Percentiles rank a stretch among this genome's conserved stretches.
phyloP scores from a whole-genome alignment of 176 grass and related monocot genomes.

The Elaeis guineensis region DNA sequence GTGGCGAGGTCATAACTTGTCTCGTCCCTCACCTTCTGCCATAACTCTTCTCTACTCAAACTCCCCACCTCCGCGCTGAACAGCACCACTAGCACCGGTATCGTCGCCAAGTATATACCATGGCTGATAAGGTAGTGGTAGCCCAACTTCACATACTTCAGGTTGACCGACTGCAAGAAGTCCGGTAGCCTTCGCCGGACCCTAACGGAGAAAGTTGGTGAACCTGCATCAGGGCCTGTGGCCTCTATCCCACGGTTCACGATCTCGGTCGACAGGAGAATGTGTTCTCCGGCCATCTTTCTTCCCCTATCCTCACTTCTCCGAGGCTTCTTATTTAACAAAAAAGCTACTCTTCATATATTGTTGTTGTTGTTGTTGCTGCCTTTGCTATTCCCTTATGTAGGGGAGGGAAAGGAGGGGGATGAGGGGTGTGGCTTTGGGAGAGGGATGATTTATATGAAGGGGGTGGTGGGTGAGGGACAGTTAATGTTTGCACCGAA shows the following conservation, averaged over 20 bases:
- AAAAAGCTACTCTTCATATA: no score
- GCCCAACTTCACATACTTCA: slow-evolving; percentile 86
- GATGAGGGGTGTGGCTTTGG: no score
- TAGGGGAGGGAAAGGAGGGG: not conserved
- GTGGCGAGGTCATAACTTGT: slow-evolving; percentile 92
- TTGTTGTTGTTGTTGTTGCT: no score
- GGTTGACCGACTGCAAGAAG: slow-evolving; percentile 96
- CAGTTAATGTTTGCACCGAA: slow-evolving; percentile 53
- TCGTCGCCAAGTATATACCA: slow-evolving; percentile 81
- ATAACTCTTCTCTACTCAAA: slow-evolving; percentile 78
- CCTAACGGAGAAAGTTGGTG: slow-evolving; percentile 82
- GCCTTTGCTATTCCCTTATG: no score
- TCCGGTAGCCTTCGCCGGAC: slow-evolving; percentile 87
- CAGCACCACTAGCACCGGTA: slow-evolving; percentile 76
- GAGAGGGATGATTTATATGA: slow-evolving; percentile 8
- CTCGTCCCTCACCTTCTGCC: slow-evolving; percentile 85
- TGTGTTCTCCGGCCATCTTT: slow-evolving; percentile 65
- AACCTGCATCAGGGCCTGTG: slow-evolving; percentile 85
- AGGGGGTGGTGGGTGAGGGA: slow-evolving; percentile 19
- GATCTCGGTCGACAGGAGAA: slow-evolving; percentile 86
- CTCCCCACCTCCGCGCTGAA: slow-evolving; percentile 89
- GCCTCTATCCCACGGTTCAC: slow-evolving; percentile 86
- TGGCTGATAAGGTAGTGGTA: slow-evolving; percentile 98
- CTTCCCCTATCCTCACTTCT: not conserved
- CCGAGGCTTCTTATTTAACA: no score